A percentile compares a stretch with the other conserved stretches of the same genome.
These are phyloP conservation scores for Rosa rugosa DNA, from an alignment of 306 rosid species.

Conservation along the genomic window DNA sequence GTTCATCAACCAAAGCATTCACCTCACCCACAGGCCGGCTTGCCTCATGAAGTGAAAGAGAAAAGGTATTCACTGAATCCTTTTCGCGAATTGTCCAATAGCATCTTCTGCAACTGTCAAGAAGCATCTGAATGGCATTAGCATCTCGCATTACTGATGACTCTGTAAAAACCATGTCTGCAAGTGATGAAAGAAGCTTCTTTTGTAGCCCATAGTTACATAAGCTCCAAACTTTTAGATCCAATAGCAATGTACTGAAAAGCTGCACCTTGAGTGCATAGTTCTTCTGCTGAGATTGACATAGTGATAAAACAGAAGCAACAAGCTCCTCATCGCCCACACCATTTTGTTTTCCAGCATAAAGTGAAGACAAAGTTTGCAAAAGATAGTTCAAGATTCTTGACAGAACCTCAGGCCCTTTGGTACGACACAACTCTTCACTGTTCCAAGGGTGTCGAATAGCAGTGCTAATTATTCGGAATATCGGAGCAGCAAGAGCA, in stretches of 20 bases:
- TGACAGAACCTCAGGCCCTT: conserved; percentile 98
- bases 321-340: conserved; percentile 94
- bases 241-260: conserved; percentile 76
- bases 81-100: conserved; percentile 86
- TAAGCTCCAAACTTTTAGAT: conserved; percentile 91
- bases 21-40: conserved; percentile 86
- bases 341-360: conserved; percentile 59
- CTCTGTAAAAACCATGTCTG: conserved; percentile 97
- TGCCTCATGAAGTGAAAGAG: conserved; percentile 57
- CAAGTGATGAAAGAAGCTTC: conserved; percentile 97
- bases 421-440: conserved; percentile 72
- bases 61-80: conserved; percentile 80
- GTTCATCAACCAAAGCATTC: conserved; percentile 98
- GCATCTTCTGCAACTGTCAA: conserved; percentile 93
- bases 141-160: conserved; percentile 90
- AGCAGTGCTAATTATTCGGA: conserved; percentile 76
- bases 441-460: conserved; percentile 77
- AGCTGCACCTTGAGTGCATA: conserved; percentile 85
- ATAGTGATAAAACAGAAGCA: conserved; percentile 80
- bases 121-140: conserved; percentile 96
- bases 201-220: conserved; percentile 96
- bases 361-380: conserved; percentile 70
- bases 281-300: conserved; percentile 79
- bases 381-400: conserved; percentile 86
- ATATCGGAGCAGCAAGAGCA: conserved; percentile 78